Conservation (phyloP, 2,329 filamentous ascomycete species). For the Fusarium redolens region DNA sequence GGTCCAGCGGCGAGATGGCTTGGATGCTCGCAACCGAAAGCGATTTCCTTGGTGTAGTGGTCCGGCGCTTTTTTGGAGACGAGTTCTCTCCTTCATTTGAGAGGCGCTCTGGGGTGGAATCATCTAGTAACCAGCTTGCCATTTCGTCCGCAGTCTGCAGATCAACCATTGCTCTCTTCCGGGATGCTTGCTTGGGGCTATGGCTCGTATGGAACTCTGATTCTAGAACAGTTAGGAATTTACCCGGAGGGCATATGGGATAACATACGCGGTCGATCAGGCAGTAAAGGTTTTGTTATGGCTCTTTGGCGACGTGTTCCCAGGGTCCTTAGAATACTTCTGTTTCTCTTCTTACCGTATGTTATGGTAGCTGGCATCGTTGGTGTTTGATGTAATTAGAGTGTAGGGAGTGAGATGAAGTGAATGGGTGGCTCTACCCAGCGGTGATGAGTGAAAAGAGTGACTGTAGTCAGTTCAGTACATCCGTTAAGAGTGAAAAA, state of each 20-base stretch:
- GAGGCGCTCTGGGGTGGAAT: constrained; percentile 28
- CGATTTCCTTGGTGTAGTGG: background rate
- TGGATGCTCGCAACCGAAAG: background rate
- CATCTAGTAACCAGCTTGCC: constrained; percentile 47
- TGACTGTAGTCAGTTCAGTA: background rate
- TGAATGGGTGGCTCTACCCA: background rate
- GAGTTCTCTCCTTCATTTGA: constrained; percentile 3
- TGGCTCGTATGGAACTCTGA: background rate
- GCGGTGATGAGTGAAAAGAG: background rate
- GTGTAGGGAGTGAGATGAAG: background rate
- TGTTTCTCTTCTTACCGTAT: constrained; percentile 48
- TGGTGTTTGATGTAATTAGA: background rate
- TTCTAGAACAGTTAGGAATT: constrained; percentile 2
- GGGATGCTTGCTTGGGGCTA: constrained; percentile 11
- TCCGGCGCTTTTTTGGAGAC: constrained; percentile 14
- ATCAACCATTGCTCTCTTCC: constrained; percentile 13
- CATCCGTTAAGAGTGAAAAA: background rate
- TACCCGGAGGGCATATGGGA: background rate
- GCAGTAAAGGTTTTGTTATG: constrained; percentile 21
- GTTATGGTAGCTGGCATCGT: constrained; percentile 43
- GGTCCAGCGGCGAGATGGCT: constrained; percentile 16
- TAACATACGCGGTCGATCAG: constrained; percentile 35
- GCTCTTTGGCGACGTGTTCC: constrained; percentile 44
- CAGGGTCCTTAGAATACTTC: constrained; percentile 44
- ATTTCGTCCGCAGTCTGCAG: constrained; percentile 42